Base-by-base conservation (phyloP, 2,329 filamentous ascomycete species). In the Pseudogymnoascus sp. region DNA sequence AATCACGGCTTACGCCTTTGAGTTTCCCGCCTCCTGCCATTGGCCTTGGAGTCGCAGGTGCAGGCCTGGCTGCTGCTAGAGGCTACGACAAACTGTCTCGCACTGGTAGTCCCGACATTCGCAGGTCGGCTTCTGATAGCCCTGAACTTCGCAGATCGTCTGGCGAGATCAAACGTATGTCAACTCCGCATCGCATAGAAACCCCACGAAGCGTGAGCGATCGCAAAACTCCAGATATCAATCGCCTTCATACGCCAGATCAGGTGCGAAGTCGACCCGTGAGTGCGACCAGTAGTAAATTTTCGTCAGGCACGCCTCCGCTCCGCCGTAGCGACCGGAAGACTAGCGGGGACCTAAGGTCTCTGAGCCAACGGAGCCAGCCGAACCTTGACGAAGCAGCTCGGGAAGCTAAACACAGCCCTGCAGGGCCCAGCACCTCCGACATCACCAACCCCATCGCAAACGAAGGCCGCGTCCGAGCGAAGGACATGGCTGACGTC, bases 401-500 rank as follows among this genome's bases (percentile, higher is more conserved):
- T 44, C 64, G 67, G 68, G 66, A 72, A 70, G 71, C 80, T 78
- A 77, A 79, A 76, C 78, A 78, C 73, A 74, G 75, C 76, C 73
- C 71, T 70, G 74, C 74, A 69, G 73, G 72, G 71, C 73, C 72
- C 67, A 70, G 72, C 68, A 61, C 50, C 76, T 71, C 83, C 81
- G 71, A 82, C 82, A 69, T 82, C 78, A 70, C 84, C 86, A 79
- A 88, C 88, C 90, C 91, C 71, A 83, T 91, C 77, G 89, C 88
- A 77, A 92, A 93, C 79, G 91, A 92, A 83, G 89, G 90, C 80
- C 92, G 91, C 79, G 87, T 85, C 78, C 90, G 90, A 76, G 80
- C 88, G 74, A 88, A 86, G 80, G 89, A 87, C 78, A 96, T 96
- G 91, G 83, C 90, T 76, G 91, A 96, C 82, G 88, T 96, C 79